These are phyloP conservation scores for Crithidia bombi DNA, from an alignment of 208 protist genomes.

Conservation along the genomic window DNA sequence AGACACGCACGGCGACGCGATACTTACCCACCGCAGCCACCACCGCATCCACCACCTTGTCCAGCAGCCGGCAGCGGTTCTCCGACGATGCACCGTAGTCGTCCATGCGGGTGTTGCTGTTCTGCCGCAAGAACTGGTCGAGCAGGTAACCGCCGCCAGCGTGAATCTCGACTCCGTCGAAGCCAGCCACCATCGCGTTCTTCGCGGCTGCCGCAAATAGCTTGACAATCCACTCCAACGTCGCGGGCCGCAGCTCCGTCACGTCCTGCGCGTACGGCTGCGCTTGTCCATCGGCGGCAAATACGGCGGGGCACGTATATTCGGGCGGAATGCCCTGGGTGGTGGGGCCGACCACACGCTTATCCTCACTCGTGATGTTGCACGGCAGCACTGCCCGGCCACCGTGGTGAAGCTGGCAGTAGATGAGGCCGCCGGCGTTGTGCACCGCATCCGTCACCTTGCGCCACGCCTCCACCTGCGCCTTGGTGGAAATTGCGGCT, in stretches of 20 bases:
- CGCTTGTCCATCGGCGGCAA: slow-evolving; percentile 30
- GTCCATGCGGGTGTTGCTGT: slow-evolving; percentile 79
- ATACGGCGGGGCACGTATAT: slow-evolving; percentile 14
- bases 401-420: slow-evolving; percentile 65
- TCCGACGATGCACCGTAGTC: slow-evolving; percentile 88
- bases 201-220: slow-evolving; percentile 68
- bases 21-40: slow-evolving; percentile 40
- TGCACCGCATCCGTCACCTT: slow-evolving; percentile 77
- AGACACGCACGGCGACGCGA: slow-evolving; percentile 61
- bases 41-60: slow-evolving; percentile 76
- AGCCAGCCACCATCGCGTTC: slow-evolving; percentile 77
- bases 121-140: slow-evolving; percentile 71
- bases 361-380: slow-evolving; percentile 39
- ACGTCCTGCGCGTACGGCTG: slow-evolving; percentile 30
- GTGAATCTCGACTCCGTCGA: slow-evolving; percentile 93
- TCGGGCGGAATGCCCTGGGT: slow-evolving; percentile 12
- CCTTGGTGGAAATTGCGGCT: slow-evolving; percentile 59
- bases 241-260: slow-evolving; percentile 16
- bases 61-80: slow-evolving; percentile 70
- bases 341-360: slow-evolving; percentile 30
- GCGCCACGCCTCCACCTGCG: slow-evolving; percentile 66
- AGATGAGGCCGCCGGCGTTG: slow-evolving; percentile 62
- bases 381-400: slow-evolving; percentile 45
- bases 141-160: slow-evolving; percentile 91
- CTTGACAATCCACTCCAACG: slow-evolving; percentile 57